A percentile compares a stretch with the other conserved stretches of the same genome.
Conservation (phyloP, 164 flowering plant genomes). For the Tetrastigma voinierianum region DNA sequence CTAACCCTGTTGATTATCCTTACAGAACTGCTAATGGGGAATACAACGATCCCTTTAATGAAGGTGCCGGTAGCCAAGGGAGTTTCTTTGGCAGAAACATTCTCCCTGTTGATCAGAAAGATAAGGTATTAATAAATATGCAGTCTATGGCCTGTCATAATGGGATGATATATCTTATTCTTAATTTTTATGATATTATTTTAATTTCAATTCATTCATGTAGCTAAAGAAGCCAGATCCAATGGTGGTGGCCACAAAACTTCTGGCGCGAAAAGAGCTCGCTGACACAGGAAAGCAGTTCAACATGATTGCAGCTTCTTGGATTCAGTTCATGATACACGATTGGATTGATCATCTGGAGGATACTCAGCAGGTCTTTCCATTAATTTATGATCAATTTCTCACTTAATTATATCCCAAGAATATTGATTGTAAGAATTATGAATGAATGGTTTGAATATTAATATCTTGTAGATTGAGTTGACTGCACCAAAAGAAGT, state of each 20-base stretch:
- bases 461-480: slow-evolving; percentile 36
- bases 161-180: too few species aligned
- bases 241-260: slow-evolving; percentile 3
- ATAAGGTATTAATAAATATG: slow-evolving; percentile 17
- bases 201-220: too few species aligned
- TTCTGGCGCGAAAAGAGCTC: background rate
- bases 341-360: background rate
- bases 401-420: too few species aligned
- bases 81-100: slow-evolving; percentile 45
- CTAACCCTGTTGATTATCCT: slow-evolving; percentile 21
- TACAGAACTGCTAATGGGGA: slow-evolving; percentile 31
- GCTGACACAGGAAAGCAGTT: slow-evolving; percentile 25
- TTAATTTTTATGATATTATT: too few species aligned
- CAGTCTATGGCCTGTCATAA: too few species aligned
- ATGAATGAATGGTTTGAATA: too few species aligned
- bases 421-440: too few species aligned
- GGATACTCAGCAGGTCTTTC: too few species aligned
- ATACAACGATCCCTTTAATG: slow-evolving; percentile 35
- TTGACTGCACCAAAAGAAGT: slow-evolving; percentile 34
- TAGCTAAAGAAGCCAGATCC: slow-evolving; percentile 6
- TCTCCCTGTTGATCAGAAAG: slow-evolving; percentile 27
- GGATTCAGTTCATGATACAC: slow-evolving; percentile 67
- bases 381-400: too few species aligned
- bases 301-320: slow-evolving; percentile 49
- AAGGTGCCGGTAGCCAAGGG: slow-evolving; percentile 29